These are phyloP conservation scores for Ceratobasidium sp. DNA, from an alignment of 1,284 basidiomycete species.

Conservation along the genomic window DNA sequence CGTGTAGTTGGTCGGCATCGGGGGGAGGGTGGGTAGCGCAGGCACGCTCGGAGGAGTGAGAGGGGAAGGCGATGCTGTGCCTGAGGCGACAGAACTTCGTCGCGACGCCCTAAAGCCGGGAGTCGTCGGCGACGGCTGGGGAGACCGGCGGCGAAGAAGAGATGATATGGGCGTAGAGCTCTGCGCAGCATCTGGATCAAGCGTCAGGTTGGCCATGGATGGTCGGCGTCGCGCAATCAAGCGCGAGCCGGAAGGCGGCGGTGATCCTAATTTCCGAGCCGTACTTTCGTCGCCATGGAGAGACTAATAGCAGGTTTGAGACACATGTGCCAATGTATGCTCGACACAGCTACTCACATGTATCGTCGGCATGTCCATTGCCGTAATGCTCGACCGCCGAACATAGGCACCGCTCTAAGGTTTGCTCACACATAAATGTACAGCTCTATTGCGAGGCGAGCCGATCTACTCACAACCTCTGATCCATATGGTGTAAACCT, in stretches of 20 bases:
- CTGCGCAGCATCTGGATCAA: constrained; percentile 42
- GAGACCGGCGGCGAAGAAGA: constrained; percentile 40
- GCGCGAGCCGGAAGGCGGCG: constrained; percentile 31
- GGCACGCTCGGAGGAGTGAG: constrained; percentile 43
- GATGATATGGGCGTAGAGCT: constrained; percentile 41
- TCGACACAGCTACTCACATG: constrained; percentile 20
- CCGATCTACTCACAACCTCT: constrained; percentile 35
- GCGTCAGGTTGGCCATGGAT: constrained; percentile 39
- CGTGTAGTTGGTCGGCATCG: constrained; percentile 40
- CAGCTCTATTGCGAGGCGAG: not conserved
- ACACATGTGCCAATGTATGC: not conserved
- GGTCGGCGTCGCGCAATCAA: constrained; percentile 43
- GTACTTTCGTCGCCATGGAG: constrained; percentile 31
- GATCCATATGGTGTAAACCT: constrained; percentile 40
- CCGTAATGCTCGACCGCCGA: constrained; percentile 31
- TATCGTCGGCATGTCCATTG: constrained; percentile 37
- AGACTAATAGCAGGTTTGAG: constrained; percentile 16
- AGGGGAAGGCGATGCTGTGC: constrained; percentile 42
- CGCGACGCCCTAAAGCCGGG: constrained; percentile 39
- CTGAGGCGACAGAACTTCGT: constrained; percentile 39
- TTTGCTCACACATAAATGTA: constrained; percentile 15
- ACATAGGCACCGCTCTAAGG: constrained; percentile 35
- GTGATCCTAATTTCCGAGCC: constrained; percentile 22
- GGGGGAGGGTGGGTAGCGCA: constrained; percentile 41
- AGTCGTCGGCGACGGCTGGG: constrained; percentile 40